phyloP scores from a whole-genome alignment of 2,329 filamentous ascomycete species.

The Cytospora paraplurivora region DNA sequence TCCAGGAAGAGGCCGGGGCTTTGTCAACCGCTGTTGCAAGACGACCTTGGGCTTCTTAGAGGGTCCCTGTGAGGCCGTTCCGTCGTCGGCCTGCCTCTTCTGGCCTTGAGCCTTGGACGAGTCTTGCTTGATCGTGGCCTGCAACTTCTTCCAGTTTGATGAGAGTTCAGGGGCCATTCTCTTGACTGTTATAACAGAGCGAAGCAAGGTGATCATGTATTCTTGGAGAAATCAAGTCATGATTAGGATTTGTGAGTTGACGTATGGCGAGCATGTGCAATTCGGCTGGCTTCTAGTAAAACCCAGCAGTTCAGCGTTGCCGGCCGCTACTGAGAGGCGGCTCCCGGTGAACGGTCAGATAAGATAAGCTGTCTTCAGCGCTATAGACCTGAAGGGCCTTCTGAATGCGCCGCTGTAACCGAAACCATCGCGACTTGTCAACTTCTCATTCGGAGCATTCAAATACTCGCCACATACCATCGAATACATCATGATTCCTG shows the following conservation, averaged over 20 bases:
- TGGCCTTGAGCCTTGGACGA: slow-evolving; percentile 42
- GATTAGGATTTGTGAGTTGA: not conserved
- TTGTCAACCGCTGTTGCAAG: slow-evolving; percentile 18
- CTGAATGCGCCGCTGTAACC: slow-evolving; percentile 9
- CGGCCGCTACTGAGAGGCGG: slow-evolving; percentile 1
- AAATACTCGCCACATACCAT: slow-evolving; percentile 25
- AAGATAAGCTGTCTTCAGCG: not conserved
- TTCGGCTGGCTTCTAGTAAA: not conserved
- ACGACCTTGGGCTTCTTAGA: slow-evolving; percentile 38
- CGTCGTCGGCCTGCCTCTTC: slow-evolving; percentile 46
- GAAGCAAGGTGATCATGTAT: not conserved
- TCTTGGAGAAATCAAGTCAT: not conserved
- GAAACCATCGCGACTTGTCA: not conserved
- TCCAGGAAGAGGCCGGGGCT: slow-evolving; percentile 24
- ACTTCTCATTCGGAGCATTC: slow-evolving; percentile 27
- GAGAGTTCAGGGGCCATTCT: slow-evolving; percentile 55
- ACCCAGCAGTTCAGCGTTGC: not conserved
- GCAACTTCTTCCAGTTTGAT: slow-evolving; percentile 79
- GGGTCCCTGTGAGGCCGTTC: slow-evolving; percentile 30
- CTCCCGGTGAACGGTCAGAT: not conserved
- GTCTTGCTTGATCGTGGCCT: slow-evolving; percentile 60
- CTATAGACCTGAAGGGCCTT: not conserved
- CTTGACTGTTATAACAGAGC: not conserved
- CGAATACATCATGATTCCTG: slow-evolving; percentile 55
- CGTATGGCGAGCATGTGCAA: not conserved